phyloP scores from a whole-genome alignment of 495 filamentous ascomycete genomes.

The Astrocystis sublimbata region DNA sequence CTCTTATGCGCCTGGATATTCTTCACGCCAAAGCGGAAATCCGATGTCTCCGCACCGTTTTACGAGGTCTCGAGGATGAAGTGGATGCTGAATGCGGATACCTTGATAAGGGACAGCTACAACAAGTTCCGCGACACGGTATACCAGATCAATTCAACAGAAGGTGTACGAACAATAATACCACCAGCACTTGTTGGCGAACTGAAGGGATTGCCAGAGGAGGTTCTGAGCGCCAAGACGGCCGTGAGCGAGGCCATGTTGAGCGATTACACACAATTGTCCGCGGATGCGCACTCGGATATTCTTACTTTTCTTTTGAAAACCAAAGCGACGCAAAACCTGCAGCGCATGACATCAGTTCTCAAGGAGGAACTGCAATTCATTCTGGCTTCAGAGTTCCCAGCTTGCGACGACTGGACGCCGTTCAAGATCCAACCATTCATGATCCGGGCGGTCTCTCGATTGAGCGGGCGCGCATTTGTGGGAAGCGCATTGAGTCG shows the following conservation, averaged over 20 bases:
- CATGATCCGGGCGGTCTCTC: conserved; percentile 35
- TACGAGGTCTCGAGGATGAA: conserved; percentile 36
- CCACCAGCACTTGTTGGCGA: conserved; percentile 37
- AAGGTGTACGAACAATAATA: conserved; percentile 39
- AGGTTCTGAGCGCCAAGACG: conserved; percentile 38
- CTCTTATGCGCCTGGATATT: conserved; percentile 32
- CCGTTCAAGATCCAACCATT: conserved; percentile 41
- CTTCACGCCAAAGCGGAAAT: conserved; percentile 25
- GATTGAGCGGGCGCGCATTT: conserved; percentile 36
- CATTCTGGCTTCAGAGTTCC: conserved; percentile 36
- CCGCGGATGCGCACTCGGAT: conserved; percentile 33
- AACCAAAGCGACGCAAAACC: conserved; percentile 35
- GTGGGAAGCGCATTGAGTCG: conserved; percentile 36
- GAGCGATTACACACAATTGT: conserved; percentile 40
- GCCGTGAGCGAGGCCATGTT: conserved; percentile 40
- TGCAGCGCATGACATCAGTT: conserved; percentile 33
- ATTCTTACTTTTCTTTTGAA: conserved; percentile 31
- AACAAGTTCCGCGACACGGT: conserved; percentile 38
- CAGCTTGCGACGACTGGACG: conserved; percentile 40
- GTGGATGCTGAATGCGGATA: conserved; percentile 42
- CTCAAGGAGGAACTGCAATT: conserved; percentile 38
- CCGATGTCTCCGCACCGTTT: conserved; percentile 29
- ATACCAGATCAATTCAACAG: conserved; percentile 42
- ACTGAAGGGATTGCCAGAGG: conserved; percentile 42
- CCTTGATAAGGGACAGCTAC: conserved; percentile 37